Base-by-base conservation (phyloP, 1,284 basidiomycete species). In the Trichosporon inkin region DNA sequence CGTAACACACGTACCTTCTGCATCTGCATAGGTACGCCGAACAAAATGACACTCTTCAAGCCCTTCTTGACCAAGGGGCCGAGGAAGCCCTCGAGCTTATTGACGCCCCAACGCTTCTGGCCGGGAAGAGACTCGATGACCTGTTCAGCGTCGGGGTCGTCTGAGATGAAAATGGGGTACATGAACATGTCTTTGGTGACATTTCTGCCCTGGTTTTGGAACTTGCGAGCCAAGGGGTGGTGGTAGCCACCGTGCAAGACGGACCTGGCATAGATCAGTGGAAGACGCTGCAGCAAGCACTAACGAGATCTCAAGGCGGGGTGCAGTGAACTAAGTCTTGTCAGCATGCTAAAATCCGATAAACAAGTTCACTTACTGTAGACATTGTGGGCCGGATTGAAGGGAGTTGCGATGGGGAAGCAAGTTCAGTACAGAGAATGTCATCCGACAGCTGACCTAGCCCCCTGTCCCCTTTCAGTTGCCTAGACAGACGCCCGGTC, bases 131-230 rank as follows among this genome's bases (percentile, higher is more conserved):
- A 82, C 0, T 83, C 71, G 64, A 97, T 92, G 60, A 84, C 83
- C 62, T 88, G 85, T 72, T 85, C 85, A 10, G 90, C 89, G 58
- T 92, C 83, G 1, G 90, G 87, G 64, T 95, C 90, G 76, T 96
- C 93, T 17, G 92, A 92, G 71, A 97, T 89, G 77, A 97, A 96
- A 72, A 97, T 92, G 10, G 93, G 93, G 78, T 96, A 97, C 89
- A 96, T 96, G 78, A 97, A 83, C 92, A 95, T 95, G 62, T 84
- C 84, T 78, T 93, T 94, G 36, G 86, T 88, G 69, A 94, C 84
- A 58, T 82, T 82, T 59, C 86, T 84, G 6, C 77, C 75, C 59
- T 84, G 82, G 49, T 83, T 82, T 79, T 96, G 93, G 85, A 89
- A 92, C 79, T 85, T 83, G 41, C 93, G 87, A 14, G 90, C 84